Evolutionary conservation across 352 stramenopile genomes (phyloP).

Genomic region (Phytophthora hibernalis): DNA sequence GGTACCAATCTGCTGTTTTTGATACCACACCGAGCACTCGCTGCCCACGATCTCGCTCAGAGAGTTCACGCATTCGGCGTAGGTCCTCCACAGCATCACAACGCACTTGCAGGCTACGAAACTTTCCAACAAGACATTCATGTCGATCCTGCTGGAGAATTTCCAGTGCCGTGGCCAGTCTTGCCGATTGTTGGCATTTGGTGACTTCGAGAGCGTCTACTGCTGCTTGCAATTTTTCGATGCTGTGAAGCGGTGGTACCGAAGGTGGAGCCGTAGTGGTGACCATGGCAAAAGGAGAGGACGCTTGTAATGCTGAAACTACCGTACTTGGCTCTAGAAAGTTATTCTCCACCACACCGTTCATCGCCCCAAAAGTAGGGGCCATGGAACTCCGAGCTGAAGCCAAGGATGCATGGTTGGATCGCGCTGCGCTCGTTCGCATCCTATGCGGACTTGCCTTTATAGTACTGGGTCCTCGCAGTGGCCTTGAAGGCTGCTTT

Average conservation of each 20-base stretch:
- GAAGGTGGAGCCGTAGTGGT: not conserved
- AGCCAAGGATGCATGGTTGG: conserved; percentile 15
- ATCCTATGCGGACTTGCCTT: conserved; percentile 15
- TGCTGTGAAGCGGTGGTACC: conserved; percentile 43
- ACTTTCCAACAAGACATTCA: conserved; percentile 65
- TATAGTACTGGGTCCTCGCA: conserved; percentile 24
- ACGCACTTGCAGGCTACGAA: conserved; percentile 46
- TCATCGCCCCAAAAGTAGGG: not conserved
- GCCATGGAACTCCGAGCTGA: conserved; percentile 14
- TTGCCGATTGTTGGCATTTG: conserved; percentile 47
- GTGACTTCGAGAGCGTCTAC: conserved; percentile 54
- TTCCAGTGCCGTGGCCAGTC: conserved; percentile 49
- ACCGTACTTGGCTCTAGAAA: not conserved
- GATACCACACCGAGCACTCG: conserved; percentile 41
- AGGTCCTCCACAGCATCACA: conserved; percentile 53
- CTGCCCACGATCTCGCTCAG: conserved; percentile 52
- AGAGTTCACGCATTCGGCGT: conserved; percentile 52
- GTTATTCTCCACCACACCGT: not conserved
- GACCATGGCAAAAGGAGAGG: conserved; percentile 17
- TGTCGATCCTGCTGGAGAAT: conserved; percentile 59
- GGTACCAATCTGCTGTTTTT: conserved; percentile 55
- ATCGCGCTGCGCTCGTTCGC: conserved; percentile 6
- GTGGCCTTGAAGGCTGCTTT: conserved; percentile 42
- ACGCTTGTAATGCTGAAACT: conserved; percentile 3
- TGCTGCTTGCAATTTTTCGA: conserved; percentile 61